Conservation (phyloP, 192 early-diverging fungal genomes). For the Jimgerdemannia flammicorona region DNA sequence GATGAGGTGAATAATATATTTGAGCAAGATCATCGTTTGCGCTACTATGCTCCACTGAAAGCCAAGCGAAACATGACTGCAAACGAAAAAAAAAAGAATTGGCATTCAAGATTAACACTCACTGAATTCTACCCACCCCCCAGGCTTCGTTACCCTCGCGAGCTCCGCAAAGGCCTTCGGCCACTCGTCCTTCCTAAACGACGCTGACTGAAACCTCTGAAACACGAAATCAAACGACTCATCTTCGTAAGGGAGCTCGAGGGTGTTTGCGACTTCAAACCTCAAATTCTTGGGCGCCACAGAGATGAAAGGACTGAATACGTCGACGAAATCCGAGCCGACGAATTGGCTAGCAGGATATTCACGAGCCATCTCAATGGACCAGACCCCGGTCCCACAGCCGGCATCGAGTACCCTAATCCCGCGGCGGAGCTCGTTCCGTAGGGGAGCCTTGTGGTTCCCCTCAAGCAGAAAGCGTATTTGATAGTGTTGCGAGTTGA, state of each 20-base stretch:
- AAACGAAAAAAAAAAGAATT: no score
- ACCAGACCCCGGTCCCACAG: neutral
- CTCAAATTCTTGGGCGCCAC: neutral
- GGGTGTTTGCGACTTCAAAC: neutral
- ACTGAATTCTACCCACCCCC: neutral
- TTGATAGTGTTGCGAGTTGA: slow-evolving; percentile 49
- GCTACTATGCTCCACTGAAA: neutral
- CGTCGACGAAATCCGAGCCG: neutral
- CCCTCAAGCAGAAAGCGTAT: slow-evolving; percentile 42
- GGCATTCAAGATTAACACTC: neutral
- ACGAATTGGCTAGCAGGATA: neutral
- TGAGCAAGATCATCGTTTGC: no score
- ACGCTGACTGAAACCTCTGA: neutral
- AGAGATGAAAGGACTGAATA: neutral
- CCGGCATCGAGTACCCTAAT: slow-evolving; percentile 21
- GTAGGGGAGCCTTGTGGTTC: neutral
- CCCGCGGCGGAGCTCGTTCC: neutral
- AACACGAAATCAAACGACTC: neutral
- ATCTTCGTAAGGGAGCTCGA: neutral
- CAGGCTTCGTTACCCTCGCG: neutral
- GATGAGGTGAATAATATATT: no score
- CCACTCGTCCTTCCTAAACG: neutral
- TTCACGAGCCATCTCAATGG: neutral
- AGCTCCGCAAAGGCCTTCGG: neutral
- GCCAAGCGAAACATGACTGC: no score